These are phyloP conservation scores for Hymenoscyphus salicellus DNA, from an alignment of 2,329 filamentous ascomycete species.

Conservation along the genomic window DNA sequence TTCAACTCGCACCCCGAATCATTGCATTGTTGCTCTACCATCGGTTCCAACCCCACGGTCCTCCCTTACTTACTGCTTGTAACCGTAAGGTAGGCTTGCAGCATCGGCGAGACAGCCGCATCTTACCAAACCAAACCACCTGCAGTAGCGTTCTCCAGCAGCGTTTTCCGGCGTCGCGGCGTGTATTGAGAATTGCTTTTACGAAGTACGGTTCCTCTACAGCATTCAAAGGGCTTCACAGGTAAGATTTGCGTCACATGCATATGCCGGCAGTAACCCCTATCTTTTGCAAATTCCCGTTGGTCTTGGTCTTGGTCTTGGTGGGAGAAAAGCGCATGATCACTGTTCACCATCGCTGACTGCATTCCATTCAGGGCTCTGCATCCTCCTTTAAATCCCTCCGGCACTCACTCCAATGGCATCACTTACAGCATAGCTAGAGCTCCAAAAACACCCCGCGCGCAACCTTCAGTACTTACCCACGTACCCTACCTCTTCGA, in stretches of 20 bases:
- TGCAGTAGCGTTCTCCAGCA: constrained; percentile 14
- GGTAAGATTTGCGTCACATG: background rate
- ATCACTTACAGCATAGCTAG: too few relatives aligned
- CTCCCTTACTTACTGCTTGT: background rate
- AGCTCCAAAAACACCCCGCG: too few relatives aligned
- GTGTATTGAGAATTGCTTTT: background rate
- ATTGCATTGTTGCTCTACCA: background rate
- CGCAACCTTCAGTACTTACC: background rate
- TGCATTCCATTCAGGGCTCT: background rate
- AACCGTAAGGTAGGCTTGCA: background rate
- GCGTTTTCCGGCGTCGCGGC: background rate
- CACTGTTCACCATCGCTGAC: background rate
- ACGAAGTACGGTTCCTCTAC: background rate
- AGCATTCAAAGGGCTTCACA: background rate
- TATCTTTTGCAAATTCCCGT: background rate
- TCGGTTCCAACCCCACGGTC: background rate
- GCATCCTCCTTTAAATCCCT: too few relatives aligned
- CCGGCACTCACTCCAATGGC: background rate
- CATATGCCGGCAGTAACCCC: background rate
- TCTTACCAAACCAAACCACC: constrained; percentile 6
- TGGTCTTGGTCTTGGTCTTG: background rate
- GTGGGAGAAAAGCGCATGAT: background rate
- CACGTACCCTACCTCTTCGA: background rate
- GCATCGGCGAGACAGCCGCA: background rate
- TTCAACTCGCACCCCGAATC: background rate